Evolutionary conservation across 371 early-diverging fungal genomes (phyloP), one percentile per base, ranked within the genome.

Genomic region (Umbelopsis sp.): DNA sequence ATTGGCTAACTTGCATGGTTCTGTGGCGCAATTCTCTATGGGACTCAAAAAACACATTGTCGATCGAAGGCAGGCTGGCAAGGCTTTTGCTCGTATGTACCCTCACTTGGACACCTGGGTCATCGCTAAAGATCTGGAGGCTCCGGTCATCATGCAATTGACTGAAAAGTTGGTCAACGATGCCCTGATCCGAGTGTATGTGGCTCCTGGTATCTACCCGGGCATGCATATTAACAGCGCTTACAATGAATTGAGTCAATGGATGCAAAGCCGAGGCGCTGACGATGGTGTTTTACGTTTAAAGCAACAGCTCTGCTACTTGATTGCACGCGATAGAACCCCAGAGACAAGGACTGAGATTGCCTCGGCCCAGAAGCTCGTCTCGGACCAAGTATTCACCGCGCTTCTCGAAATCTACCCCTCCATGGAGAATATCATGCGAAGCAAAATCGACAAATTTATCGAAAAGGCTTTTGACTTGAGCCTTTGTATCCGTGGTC

Each of bases 391-490:
- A 57, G 37, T 57, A 1, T 57, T 57, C 5, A 18, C 57, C 18
- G 11, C 57, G 22, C 57, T 57, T 25, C 29, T 57, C 32, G 57
- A 57, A 37, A 29, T 57, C 6, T 57, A 57, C 35, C 57, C 57
- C 0, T 32, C 57, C 35, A 57, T 57, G 57, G 57, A 57, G 35
- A 35, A 18, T 35, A 18, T 57, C 8, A 57, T 57, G 57, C 22
- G 35, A 35, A 57, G 57, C n/a, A 57, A 57, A 57, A 57, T 57
- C 35, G 57, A 57, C 8, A 57, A 57, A 14, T 57, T 88, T 63
- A 84, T 85, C 50, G 85, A 80, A 66, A 86, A 84, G 70, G 82
- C 85, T 1, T 74, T 84, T 41, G 83, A 81, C 44, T 66, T 88
- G 38, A 71, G 81, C 16, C 69, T 86, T 48, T 87, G 87, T 41